phyloP scores from a whole-genome alignment of 805 yeast genomes.

The Zygotorulaspora danielsina region DNA sequence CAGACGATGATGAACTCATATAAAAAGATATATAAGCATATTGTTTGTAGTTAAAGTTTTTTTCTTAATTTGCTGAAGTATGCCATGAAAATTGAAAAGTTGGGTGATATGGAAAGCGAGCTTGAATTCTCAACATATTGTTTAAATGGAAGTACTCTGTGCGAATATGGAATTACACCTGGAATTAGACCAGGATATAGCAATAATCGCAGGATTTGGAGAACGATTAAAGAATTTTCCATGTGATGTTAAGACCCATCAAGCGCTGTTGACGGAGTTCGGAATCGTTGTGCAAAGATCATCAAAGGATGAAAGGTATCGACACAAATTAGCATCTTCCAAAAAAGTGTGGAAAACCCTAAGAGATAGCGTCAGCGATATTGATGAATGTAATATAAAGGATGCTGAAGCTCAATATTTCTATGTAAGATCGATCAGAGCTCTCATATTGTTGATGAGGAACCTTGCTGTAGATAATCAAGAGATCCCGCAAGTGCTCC shows the following conservation, averaged over 20 bases:
- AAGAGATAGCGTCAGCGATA: slow-evolving; percentile 13
- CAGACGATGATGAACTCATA: slow-evolving; percentile 29
- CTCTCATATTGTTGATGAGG: slow-evolving; percentile 45
- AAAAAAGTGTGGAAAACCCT: slow-evolving; percentile 29
- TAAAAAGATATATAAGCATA: slow-evolving; percentile 9
- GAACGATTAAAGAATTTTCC: slow-evolving; percentile 1
- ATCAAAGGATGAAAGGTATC: slow-evolving; percentile 27
- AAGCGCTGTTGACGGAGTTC: slow-evolving; percentile 6
- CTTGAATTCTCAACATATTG: too few species aligned
- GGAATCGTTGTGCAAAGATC: slow-evolving; percentile 25
- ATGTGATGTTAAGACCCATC: slow-evolving; percentile 1
- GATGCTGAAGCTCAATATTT: slow-evolving; percentile 12
- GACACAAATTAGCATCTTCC: slow-evolving; percentile 26
- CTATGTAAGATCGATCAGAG: slow-evolving; percentile 42
- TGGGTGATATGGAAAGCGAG: not conserved
- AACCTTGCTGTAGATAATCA: slow-evolving; percentile 41
- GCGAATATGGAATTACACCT: too few species aligned
- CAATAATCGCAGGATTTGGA: slow-evolving; percentile 1
- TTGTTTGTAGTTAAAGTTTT: not conserved
- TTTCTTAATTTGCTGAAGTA: not conserved
- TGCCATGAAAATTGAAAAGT: not conserved
- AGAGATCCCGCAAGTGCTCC: slow-evolving; percentile 26
- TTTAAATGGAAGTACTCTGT: too few species aligned
- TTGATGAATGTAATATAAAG: not conserved
- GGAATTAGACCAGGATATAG: not conserved